Evolutionary conservation across 2,329 filamentous ascomycete genomes (phyloP).

Genomic region (Paramyrothecium sp.): DNA sequence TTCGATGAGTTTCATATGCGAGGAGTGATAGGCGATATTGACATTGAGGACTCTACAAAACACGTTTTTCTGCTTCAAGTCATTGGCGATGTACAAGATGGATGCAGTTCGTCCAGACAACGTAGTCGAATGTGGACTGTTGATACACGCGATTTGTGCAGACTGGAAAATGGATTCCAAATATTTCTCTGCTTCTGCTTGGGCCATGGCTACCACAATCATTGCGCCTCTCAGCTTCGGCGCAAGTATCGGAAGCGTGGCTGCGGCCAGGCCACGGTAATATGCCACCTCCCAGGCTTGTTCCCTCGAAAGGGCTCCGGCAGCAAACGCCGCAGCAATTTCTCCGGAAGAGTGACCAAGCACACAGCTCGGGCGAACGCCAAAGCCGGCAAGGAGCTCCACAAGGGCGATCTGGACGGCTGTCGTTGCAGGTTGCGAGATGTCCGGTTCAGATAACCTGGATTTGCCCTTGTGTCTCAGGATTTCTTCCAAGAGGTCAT

Average conservation of each 20-base stretch:
- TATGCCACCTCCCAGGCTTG: conserved; percentile 41
- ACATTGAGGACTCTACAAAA: conserved; percentile 35
- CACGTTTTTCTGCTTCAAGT: conserved; percentile 27
- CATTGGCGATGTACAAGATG: conserved; percentile 26
- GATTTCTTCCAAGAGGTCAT: conserved; percentile 35
- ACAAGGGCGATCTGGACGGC: conserved; percentile 41
- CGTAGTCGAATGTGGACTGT: conserved; percentile 41
- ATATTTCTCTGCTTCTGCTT: conserved; percentile 22
- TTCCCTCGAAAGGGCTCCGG: conserved; percentile 30
- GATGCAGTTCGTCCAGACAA: conserved; percentile 36
- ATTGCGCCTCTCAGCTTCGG: conserved; percentile 35
- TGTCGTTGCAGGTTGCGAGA: conserved; percentile 41
- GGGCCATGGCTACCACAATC: conserved; percentile 37
- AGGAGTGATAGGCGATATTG: conserved; percentile 42
- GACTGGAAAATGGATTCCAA: conserved; percentile 16
- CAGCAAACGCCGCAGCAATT: conserved; percentile 43
- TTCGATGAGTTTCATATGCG: conserved; percentile 38
- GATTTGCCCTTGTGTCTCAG: conserved; percentile 20
- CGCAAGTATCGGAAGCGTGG: conserved; percentile 20
- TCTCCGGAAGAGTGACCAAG: conserved; percentile 48
- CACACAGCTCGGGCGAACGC: conserved; percentile 29
- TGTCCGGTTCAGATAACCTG: conserved; percentile 28
- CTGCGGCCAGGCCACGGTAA: conserved; percentile 35
- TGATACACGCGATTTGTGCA: conserved; percentile 41
- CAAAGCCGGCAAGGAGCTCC: conserved; percentile 33